Conservation (phyloP, 2,329 filamentous ascomycete species). For the Alternaria solani region DNA sequence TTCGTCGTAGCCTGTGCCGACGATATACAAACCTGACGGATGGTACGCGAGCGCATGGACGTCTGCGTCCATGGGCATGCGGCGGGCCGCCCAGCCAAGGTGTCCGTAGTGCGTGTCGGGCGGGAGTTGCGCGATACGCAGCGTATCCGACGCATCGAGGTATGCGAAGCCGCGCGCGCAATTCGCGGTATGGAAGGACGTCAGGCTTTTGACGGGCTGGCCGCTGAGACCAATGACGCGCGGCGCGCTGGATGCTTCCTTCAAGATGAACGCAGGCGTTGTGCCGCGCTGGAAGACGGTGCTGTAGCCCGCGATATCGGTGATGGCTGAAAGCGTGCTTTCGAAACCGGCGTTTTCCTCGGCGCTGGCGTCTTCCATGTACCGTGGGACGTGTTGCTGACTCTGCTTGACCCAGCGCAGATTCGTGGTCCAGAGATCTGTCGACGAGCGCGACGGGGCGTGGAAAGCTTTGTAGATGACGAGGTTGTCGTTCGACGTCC, state of each 20-base stretch:
- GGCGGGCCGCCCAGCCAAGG: constrained; percentile 77
- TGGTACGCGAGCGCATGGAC: constrained; percentile 80
- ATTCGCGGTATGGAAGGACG: constrained; percentile 76
- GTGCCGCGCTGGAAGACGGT: constrained; percentile 83
- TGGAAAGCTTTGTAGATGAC: constrained; percentile 86
- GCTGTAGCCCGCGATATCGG: constrained; percentile 78
- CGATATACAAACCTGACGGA: constrained; percentile 76
- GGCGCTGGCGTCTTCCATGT: constrained; percentile 58
- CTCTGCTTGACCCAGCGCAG: constrained; percentile 79
- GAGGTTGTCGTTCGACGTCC: constrained; percentile 81
- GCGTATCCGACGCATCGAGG: constrained; percentile 66
- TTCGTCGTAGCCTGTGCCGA: constrained; percentile 72
- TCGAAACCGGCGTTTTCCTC: constrained; percentile 57
- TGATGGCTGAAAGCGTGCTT: constrained; percentile 64
- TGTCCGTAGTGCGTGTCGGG: constrained; percentile 72
- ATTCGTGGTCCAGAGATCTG: constrained; percentile 60
- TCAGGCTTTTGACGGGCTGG: constrained; percentile 73
- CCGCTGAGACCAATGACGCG: constrained; percentile 77
- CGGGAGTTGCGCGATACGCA: constrained; percentile 78
- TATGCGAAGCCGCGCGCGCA: constrained; percentile 87
- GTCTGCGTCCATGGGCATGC: constrained; percentile 74
- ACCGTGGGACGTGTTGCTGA: constrained; percentile 72
- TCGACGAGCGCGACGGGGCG: constrained; percentile 50
- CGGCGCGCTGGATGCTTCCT: constrained; percentile 78
- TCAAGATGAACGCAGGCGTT: constrained; percentile 83